phyloP scores from a whole-genome alignment of 1,284 basidiomycete species.

The Bondarzewia mesenterica region DNA sequence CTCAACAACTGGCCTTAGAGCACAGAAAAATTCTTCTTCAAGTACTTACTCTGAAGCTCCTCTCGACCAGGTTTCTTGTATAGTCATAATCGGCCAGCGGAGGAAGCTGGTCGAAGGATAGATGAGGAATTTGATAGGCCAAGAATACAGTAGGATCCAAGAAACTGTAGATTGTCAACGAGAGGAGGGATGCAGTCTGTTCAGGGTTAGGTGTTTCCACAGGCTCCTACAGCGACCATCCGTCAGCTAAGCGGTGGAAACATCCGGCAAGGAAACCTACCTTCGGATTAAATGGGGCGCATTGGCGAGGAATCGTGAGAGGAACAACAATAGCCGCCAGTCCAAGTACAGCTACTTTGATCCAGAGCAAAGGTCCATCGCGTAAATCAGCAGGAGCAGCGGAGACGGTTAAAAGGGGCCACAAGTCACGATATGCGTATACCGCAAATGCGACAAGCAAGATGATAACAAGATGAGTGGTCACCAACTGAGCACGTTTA shows the following conservation, averaged over 20 bases:
- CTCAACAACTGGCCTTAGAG: neutral
- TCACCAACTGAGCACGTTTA: slow-evolving; percentile 8
- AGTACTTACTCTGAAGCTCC: slow-evolving; percentile 22
- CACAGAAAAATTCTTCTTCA: neutral
- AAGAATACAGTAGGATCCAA: slow-evolving; percentile 23
- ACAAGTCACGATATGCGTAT: slow-evolving; percentile 43
- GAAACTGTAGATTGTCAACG: slow-evolving; percentile 22
- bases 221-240: slow-evolving; percentile 15
- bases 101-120: slow-evolving; percentile 28
- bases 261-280: slow-evolving; percentile 13
- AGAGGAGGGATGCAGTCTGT: slow-evolving; percentile 27
- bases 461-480: slow-evolving; percentile 22
- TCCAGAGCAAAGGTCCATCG: slow-evolving; percentile 28
- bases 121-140: slow-evolving; percentile 21
- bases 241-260: neutral
- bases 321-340: slow-evolving; percentile 36
- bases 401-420: slow-evolving; percentile 36
- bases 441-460: slow-evolving; percentile 33
- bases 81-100: slow-evolving; percentile 40
- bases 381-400: slow-evolving; percentile 31
- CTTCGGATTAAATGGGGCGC: slow-evolving; percentile 32
- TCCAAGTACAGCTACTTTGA: slow-evolving; percentile 30
- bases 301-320: slow-evolving; percentile 35
- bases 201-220: slow-evolving; percentile 21
- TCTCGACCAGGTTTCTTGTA: slow-evolving; percentile 29